These are phyloP conservation scores for Solanum chmielewskii DNA, from an alignment of 257 asterid species.

Conservation along the genomic window DNA sequence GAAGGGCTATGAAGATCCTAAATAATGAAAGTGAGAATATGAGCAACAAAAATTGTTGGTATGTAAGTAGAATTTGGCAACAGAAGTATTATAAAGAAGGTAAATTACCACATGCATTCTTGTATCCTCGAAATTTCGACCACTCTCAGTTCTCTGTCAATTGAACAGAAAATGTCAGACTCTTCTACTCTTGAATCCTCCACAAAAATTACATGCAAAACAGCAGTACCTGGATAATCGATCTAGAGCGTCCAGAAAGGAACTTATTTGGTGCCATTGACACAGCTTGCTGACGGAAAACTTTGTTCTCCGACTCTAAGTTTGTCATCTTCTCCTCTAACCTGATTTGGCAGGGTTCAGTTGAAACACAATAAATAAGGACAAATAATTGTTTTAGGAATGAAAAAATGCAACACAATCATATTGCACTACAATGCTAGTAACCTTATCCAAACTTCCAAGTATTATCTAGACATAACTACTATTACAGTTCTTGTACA, in stretches of 20 bases:
- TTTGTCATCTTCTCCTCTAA: conserved; percentile 84
- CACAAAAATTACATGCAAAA: neutral
- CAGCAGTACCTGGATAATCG: conserved; percentile 72
- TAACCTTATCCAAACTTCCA: neutral
- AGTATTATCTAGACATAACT: neutral
- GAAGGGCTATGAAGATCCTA: conserved; percentile 89
- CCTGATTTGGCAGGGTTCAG: conserved; percentile 29
- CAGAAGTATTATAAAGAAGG: conserved; percentile 8
- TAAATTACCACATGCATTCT: conserved; percentile 60
- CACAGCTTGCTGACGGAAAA: conserved; percentile 97
- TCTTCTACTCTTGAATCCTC: neutral
- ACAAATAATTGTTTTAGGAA: neutral
- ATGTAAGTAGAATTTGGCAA: conserved; percentile 2
- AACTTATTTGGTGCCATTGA: conserved; percentile 89
- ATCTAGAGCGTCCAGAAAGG: conserved; percentile 95
- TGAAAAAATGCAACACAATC: neutral
- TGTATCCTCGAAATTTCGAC: conserved; percentile 42
- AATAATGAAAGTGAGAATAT: conserved; percentile 12
- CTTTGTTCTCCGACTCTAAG: conserved; percentile 92
- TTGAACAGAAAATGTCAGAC: conserved; percentile 13
- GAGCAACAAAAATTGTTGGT: neutral
- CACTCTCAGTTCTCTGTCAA: conserved; percentile 81
- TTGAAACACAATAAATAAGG: neutral
- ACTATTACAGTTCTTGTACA: neutral
- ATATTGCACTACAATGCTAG: neutral